Evolutionary conservation across 2,329 filamentous ascomycete species (phyloP).

Genomic region (Setomelanomma holmii): DNA sequence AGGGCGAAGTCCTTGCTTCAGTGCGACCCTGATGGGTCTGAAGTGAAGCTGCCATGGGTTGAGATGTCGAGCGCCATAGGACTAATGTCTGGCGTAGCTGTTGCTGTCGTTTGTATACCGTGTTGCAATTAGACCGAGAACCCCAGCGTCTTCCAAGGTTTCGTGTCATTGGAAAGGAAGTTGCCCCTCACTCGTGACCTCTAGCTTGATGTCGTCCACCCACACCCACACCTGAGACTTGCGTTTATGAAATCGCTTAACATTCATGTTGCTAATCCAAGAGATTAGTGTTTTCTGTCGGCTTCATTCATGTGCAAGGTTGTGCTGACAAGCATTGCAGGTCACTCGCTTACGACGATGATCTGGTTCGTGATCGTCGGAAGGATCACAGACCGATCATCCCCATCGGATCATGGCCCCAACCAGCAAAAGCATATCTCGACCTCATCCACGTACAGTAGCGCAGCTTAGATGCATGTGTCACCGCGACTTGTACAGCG

Average conservation of each 20-base stretch:
- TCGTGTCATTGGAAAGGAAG: no score
- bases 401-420: constrained; percentile 5
- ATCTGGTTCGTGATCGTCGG: constrained; percentile 5
- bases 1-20: no score
- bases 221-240: not conserved
- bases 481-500: constrained; percentile 6
- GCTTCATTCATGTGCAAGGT: not conserved
- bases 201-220: not conserved
- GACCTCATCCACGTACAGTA: constrained; percentile 3
- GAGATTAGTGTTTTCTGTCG: not conserved
- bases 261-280: not conserved
- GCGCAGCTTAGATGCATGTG: not conserved
- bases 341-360: constrained; percentile 2
- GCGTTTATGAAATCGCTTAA: not conserved
- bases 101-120: no score
- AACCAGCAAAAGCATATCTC: constrained; percentile 2
- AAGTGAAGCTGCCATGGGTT: no score
- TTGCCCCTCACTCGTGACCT: no score
- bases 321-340: constrained; percentile 7
- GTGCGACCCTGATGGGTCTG: no score
- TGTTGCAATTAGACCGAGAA: no score
- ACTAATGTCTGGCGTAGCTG: no score
- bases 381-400: constrained; percentile 3
- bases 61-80: no score
- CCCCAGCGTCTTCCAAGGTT: no score